Evolutionary conservation across 768 basidiomycete species (phyloP), one percentile per base, ranked within the genome.

Genomic region (Auriscalpium microsporum): DNA sequence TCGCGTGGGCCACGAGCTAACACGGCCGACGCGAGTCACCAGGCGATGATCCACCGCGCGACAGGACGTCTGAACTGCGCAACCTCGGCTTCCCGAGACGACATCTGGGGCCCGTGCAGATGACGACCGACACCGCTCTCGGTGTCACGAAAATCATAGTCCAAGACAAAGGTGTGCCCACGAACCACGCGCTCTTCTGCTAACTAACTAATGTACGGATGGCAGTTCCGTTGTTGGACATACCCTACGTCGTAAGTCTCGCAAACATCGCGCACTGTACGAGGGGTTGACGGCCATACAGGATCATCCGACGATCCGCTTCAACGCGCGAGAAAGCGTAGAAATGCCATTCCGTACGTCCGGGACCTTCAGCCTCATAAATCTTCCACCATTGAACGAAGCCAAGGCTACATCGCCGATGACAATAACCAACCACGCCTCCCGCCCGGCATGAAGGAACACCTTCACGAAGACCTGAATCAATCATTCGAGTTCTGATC

Each of bases 91-190:
- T 95, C 68, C 89, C 91, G 1, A 80, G 80, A 7, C 80, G 96
- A 35, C 90, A 89, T 68, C 75, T 99, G 8, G 94, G 93, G 0
- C 73, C 83, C 2, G 75, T 92, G 1, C 96, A 99, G 70, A 99
- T 99, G 96, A 98, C 96, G 35, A 99, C 96, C 0, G 95, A 99
- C 70, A 97, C 95, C 1, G 95, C 95, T 1, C 74, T 97, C 0
- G 91, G 87, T 5, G 95, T 96, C 4, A 91, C 92, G 1, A 94
- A 92, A 65, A 70, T 81, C 4, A 86, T 94, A 14, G 84, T 93
- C 0, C 69, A 84, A 48, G 89, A 94, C 66, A 77, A 82, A 64
- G 71, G 83, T 84, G 58, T 51, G 44, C 17, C 14, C 33, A 47
- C 28, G 7, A 28, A 28, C 2, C 28, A 21, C 21, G 28, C 28